These are phyloP conservation scores for Annona squamosa DNA, from an alignment of 164 flowering plant genomes.

Conservation along the genomic window DNA sequence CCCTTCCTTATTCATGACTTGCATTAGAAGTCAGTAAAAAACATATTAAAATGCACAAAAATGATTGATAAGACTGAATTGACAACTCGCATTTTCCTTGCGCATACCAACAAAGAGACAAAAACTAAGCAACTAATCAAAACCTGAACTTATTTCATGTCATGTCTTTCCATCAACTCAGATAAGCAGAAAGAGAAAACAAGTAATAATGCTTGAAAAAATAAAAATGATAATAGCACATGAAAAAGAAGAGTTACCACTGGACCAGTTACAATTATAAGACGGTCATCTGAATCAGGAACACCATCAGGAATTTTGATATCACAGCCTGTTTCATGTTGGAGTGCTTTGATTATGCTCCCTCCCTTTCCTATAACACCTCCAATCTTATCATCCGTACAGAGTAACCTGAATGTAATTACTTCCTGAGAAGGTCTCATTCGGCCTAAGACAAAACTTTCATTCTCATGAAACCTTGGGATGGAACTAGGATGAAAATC, in stretches of 20 bases:
- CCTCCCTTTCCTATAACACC: slow-evolving; percentile 92
- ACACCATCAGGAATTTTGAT: slow-evolving; percentile 61
- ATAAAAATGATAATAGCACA: background rate
- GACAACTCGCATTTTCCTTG: no score
- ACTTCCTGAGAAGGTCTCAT: slow-evolving; percentile 41
- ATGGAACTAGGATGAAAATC: slow-evolving; percentile 29
- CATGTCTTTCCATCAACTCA: no score
- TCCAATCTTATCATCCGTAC: slow-evolving; percentile 67
- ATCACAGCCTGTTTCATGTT: slow-evolving; percentile 84
- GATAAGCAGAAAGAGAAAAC: no score
- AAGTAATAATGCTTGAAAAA: background rate
- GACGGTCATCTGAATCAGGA: slow-evolving; percentile 60
- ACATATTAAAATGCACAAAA: no score
- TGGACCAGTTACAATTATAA: slow-evolving; percentile 72
- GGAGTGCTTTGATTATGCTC: slow-evolving; percentile 48
- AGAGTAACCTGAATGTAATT: slow-evolving; percentile 55
- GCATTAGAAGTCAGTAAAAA: no score
- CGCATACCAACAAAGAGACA: no score
- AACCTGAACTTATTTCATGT: no score
- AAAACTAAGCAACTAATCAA: no score
- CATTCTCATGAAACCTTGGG: slow-evolving; percentile 32
- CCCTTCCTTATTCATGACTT: no score
- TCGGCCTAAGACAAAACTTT: slow-evolving; percentile 31
- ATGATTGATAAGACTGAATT: no score
- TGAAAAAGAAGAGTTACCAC: slow-evolving; percentile 37